A percentile compares a stretch with the other conserved stretches of the same genome.
Conservation (phyloP, 345 rosid species). For the Populus alba region DNA sequence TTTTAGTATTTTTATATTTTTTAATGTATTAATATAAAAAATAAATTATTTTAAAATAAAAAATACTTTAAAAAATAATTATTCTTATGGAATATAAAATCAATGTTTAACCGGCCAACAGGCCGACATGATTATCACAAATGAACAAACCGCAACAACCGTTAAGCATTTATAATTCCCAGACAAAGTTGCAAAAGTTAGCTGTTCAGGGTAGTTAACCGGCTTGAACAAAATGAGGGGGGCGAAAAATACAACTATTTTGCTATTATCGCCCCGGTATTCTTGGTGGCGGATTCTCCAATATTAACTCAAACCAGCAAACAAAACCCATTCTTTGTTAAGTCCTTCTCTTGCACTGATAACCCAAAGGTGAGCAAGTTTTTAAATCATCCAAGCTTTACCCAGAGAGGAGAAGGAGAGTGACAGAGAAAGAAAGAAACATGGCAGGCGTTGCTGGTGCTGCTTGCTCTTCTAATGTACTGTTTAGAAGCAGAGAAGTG, state of each 20-base stretch:
- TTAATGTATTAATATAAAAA: too few species aligned
- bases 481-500: conserved; percentile 27
- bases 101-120: too few species aligned
- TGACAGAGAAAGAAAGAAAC: conserved; percentile 4
- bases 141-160: not conserved
- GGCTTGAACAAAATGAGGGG: conserved; percentile 17
- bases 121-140: not conserved
- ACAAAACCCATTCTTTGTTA: conserved; percentile 18
- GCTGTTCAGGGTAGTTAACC: conserved; percentile 33
- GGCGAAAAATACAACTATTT: not conserved
- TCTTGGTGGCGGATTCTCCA: conserved; percentile 35
- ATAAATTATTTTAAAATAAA: too few species aligned
- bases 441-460: conserved; percentile 43
- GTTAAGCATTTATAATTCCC: conserved; percentile 3
- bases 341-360: conserved; percentile 29
- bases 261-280: conserved; percentile 23
- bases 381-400: not conserved
- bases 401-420: not conserved
- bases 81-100: too few species aligned
- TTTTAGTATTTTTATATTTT: too few species aligned
- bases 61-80: too few species aligned
- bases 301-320: conserved; percentile 1
- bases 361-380: conserved; percentile 21
- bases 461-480: conserved; percentile 31
- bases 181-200: not conserved